Conservation (phyloP, 768 basidiomycete species). For the Erythrobasidium yunnanense region DNA sequence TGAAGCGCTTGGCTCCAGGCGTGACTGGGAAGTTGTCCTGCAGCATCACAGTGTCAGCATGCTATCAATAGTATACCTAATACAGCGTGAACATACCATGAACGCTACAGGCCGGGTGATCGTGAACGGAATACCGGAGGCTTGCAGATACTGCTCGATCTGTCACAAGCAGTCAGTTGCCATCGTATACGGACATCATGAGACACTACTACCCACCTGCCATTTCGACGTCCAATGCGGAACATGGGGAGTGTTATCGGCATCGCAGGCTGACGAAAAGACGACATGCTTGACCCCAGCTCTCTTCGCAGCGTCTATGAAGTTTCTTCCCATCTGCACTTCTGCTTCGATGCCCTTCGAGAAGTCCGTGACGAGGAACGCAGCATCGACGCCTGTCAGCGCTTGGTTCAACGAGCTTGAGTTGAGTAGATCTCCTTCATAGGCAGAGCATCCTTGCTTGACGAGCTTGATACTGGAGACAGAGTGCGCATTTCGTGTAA, state of each 20-base stretch:
- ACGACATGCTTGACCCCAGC: constrained; percentile 36
- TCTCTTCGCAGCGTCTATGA: constrained; percentile 37
- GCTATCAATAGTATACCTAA: neutral
- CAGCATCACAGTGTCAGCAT: neutral
- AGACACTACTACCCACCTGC: constrained; percentile 22
- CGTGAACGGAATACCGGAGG: constrained; percentile 32
- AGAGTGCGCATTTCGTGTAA: constrained; percentile 36
- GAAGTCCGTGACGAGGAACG: constrained; percentile 35
- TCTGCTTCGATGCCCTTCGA: constrained; percentile 30
- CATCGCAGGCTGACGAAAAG: constrained; percentile 36
- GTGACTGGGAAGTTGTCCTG: constrained; percentile 37
- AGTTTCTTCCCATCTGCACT: constrained; percentile 34
- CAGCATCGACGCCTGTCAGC: constrained; percentile 33
- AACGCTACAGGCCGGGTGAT: constrained; percentile 39
- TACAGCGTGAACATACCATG: constrained; percentile 24
- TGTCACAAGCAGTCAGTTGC: neutral
- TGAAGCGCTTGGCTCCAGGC: constrained; percentile 28
- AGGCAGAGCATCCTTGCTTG: constrained; percentile 31
- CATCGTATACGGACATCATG: neutral
- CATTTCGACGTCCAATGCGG: constrained; percentile 39
- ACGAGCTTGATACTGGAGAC: constrained; percentile 31
- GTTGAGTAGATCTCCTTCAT: constrained; percentile 35
- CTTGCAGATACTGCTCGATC: constrained; percentile 37
- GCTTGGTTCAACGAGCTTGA: constrained; percentile 26
- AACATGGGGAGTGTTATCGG: constrained; percentile 31